phyloP scores from a whole-genome alignment of 345 rosid species.

The Combretum micranthum region DNA sequence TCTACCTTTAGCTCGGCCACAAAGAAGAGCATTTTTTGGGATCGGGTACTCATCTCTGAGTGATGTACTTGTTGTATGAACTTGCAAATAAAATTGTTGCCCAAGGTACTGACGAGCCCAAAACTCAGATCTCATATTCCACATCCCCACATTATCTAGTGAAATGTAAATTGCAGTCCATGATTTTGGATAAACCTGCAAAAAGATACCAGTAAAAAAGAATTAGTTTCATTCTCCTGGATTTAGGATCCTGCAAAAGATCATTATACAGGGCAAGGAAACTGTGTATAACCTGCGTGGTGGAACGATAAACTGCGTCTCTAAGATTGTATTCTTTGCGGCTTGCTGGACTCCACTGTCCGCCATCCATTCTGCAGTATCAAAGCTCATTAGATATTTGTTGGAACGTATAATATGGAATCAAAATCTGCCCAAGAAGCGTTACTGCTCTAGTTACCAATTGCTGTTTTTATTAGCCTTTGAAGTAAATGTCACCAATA shows the following conservation, averaged over 20 bases:
- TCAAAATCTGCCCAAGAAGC: too few species aligned
- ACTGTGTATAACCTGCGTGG: conserved; percentile 36
- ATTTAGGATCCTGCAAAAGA: neutral
- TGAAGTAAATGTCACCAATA: neutral
- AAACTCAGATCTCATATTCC: conserved; percentile 79
- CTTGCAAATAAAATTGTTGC: conserved; percentile 78
- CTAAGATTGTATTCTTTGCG: conserved; percentile 64
- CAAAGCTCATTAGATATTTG: neutral
- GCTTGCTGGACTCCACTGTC: conserved; percentile 56
- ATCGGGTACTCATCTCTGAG: conserved; percentile 63
- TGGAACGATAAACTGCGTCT: conserved; percentile 74
- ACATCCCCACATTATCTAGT: conserved; percentile 91
- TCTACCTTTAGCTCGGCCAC: conserved; percentile 54
- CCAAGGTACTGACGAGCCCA: conserved; percentile 96
- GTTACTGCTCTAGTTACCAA: too few species aligned
- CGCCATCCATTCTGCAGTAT: conserved; percentile 61
- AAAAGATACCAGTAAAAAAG: neutral
- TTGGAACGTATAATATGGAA: neutral
- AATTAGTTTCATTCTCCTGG: neutral
- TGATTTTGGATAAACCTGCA: conserved; percentile 84
- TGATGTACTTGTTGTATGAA: conserved; percentile 43
- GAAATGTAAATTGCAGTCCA: conserved; percentile 88
- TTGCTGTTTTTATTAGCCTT: too few species aligned
- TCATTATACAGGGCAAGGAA: neutral
- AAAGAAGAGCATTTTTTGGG: conserved; percentile 70